phyloP scores from a whole-genome alignment of 2,329 filamentous ascomycete genomes.

The Xylariaceae sp. region DNA sequence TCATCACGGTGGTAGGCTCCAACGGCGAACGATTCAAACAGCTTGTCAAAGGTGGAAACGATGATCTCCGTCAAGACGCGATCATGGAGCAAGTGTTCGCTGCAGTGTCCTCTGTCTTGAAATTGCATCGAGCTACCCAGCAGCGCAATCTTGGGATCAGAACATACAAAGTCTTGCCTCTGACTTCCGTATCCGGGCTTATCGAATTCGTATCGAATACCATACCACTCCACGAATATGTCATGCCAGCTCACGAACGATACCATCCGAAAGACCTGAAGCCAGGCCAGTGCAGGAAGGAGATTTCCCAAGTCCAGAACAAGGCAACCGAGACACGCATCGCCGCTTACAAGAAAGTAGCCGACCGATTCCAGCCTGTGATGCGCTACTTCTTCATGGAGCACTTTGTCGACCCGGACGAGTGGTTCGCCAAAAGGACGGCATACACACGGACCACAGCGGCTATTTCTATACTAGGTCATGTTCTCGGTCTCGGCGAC shows the following conservation, averaged over 20 bases:
- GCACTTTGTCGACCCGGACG: slow-evolving; percentile 87
- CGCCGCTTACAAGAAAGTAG: slow-evolving; percentile 75
- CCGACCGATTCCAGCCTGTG: slow-evolving; percentile 84
- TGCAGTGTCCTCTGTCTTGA: slow-evolving; percentile 87
- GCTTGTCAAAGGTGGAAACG: slow-evolving; percentile 92
- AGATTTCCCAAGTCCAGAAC: slow-evolving; percentile 73
- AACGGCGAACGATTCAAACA: slow-evolving; percentile 85
- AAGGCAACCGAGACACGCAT: slow-evolving; percentile 72
- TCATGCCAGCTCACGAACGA: slow-evolving; percentile 85
- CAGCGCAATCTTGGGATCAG: slow-evolving; percentile 88
- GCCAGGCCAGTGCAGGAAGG: slow-evolving; percentile 73
- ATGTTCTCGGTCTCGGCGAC: slow-evolving; percentile 90
- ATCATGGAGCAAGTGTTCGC: slow-evolving; percentile 99
- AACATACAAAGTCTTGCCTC: slow-evolving; percentile 94
- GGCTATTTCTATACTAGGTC: slow-evolving; percentile 91
- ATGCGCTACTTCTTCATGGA: slow-evolving; percentile 98
- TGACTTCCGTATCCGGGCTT: slow-evolving; percentile 82
- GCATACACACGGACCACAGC: slow-evolving; percentile 94
- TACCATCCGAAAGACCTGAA: slow-evolving; percentile 88
- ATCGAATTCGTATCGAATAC: slow-evolving; percentile 98
- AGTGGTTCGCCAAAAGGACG: slow-evolving; percentile 88
- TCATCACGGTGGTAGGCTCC: slow-evolving; percentile 78
- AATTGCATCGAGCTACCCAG: slow-evolving; percentile 81
- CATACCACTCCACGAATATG: slow-evolving; percentile 85
- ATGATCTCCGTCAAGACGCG: slow-evolving; percentile 94